Evolutionary conservation across 306 rosid genomes (phyloP).

Genomic region (Sphenostylis stenocarpa): DNA sequence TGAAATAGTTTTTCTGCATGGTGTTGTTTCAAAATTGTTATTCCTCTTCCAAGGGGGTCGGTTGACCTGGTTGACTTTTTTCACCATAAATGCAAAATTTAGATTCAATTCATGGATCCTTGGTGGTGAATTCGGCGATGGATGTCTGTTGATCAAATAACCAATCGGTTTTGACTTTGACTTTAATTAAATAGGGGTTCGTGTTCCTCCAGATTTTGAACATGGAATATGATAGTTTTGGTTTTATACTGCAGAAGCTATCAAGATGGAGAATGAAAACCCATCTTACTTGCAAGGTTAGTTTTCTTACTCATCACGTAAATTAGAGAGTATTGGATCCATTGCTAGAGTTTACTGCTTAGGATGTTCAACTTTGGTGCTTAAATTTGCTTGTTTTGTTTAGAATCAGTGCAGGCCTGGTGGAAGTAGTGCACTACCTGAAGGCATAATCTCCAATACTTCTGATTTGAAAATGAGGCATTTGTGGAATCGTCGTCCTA

Average conservation of each 20-base stretch:
- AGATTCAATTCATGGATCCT: background rate
- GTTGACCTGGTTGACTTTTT: background rate
- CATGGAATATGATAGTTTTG: background rate
- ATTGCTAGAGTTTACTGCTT: background rate
- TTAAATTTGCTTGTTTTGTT: conserved; percentile 32
- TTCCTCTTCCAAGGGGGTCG: background rate
- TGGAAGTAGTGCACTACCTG: conserved; percentile 67
- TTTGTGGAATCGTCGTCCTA: conserved; percentile 47
- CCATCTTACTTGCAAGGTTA: conserved; percentile 62
- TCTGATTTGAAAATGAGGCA: conserved; percentile 62
- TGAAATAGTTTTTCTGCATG: background rate
- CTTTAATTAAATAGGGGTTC: background rate
- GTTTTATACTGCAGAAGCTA: conserved; percentile 36
- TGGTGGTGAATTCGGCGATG: background rate
- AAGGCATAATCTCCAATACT: conserved; percentile 58
- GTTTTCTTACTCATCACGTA: conserved; percentile 12
- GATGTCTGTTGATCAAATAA: background rate
- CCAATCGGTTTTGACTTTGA: background rate
- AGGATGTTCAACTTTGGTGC: background rate
- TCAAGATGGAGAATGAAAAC: conserved; percentile 41
- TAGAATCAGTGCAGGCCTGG: conserved; percentile 54
- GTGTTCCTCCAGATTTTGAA: background rate
- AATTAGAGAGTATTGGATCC: background rate
- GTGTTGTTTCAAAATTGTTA: background rate
- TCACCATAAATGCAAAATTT: background rate